Evolutionary conservation across 108 stramenopile genomes (phyloP), one percentile per base, ranked within the genome.

Genomic region (Epithemia pelagica): DNA sequence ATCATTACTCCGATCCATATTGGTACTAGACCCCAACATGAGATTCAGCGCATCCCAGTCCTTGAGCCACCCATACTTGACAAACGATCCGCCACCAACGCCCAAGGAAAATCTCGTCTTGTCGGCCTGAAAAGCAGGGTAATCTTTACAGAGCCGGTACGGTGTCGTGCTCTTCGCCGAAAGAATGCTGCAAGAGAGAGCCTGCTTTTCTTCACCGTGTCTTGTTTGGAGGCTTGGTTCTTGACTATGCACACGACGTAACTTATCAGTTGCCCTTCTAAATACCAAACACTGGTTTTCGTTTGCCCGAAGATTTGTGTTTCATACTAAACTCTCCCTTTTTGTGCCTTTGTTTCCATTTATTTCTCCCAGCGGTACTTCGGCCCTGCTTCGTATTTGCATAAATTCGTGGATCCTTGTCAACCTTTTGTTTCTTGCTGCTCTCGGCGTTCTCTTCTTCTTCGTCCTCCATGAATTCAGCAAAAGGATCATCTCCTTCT

Each of bases 341-440:
- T 52, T 78, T 84, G 56, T 96, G 95, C 65, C 77, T 79, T 76
- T 95, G 80, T 72, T 98, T 94, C 98, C 98, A 98, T 19, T 76
- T 72, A 71, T 81, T 87, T 62, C 98, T 62, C 32, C 95, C 95
- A 21, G 95, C 67, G 28, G 95, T 94, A 65, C 90, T 88, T 72
- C 79, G 75, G 21, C 96, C 96, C 58, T 95, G 88, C 30, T 65
- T 67, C 28, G 83, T 74, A 30, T 82, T 81, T 53, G 89, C 58
- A 61, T 78, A 90, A 2, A 87, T 74, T 62, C 86, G 83, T 61
- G 74, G 72, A 67, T 91, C 90, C 15, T 59, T 69, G 3, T 80
- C 78, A 30, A 73, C 67, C 59, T 66, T 66, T 32, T 73, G 71
- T 53, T 78, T 70, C 30, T 74, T 72, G 61, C 69, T 76, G 33